Conservation (phyloP, 2,329 filamentous ascomycete species). For the Lachnellula arida region DNA sequence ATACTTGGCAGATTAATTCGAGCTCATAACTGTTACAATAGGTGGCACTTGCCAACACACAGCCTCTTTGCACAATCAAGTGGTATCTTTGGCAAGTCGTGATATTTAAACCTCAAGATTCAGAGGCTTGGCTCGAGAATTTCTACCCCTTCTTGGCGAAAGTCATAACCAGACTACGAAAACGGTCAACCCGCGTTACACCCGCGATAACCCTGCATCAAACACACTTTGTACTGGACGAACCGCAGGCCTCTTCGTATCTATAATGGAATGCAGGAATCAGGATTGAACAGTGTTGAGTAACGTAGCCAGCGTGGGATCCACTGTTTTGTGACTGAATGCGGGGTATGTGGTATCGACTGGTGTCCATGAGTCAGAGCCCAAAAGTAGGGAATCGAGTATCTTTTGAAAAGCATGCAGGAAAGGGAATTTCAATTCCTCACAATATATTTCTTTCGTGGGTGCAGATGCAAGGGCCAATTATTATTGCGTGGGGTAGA, state of each 20-base stretch:
- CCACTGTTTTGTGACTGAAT: conserved; percentile 8
- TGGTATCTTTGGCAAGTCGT: background rate
- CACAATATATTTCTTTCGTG: background rate
- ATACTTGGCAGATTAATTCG: background rate
- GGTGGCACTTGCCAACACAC: background rate
- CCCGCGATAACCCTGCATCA: background rate
- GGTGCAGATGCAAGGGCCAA: background rate
- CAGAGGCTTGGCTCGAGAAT: background rate
- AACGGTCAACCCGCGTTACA: background rate
- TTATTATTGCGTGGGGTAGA: background rate
- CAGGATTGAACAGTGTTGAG: conserved; percentile 1
- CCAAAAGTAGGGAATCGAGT: background rate
- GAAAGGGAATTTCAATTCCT: background rate
- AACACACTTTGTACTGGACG: background rate
- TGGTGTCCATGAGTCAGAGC: background rate
- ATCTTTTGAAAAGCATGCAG: background rate
- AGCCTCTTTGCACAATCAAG: background rate
- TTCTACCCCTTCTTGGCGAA: background rate
- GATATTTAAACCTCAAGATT: background rate
- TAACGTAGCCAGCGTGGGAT: conserved; percentile 23
- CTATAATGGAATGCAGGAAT: background rate
- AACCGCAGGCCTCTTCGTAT: background rate
- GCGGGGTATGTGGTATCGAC: conserved; percentile 17
- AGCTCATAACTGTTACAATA: background rate
- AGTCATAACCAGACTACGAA: background rate